Conservation (phyloP, 1,284 basidiomycete genomes). For the Ganoderma lingzhi region DNA sequence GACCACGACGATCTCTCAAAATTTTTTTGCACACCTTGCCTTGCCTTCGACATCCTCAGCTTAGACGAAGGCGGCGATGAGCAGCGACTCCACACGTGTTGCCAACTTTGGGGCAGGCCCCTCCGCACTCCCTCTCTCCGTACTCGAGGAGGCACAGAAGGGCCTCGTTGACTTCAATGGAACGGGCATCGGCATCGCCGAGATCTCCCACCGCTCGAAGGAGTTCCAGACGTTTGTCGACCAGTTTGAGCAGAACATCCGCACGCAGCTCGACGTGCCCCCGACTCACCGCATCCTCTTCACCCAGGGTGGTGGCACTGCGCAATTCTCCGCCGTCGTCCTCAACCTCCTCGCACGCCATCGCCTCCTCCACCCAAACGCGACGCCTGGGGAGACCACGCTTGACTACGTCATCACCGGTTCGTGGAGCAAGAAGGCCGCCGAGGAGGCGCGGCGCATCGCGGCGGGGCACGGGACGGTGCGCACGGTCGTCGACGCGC, state of each 20-base stretch:
- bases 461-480: conserved; percentile 54
- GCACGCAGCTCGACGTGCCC: conserved; percentile 82
- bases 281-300: conserved; percentile 89
- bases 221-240: conserved; percentile 82
- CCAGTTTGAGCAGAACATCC: conserved; percentile 73
- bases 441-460: conserved; percentile 81
- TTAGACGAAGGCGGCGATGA: conserved; percentile 14
- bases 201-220: conserved; percentile 92
- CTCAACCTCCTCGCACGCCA: conserved; percentile 89
- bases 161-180: conserved; percentile 87
- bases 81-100: conserved; percentile 51
- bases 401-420: conserved; percentile 94
- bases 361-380: conserved; percentile 69
- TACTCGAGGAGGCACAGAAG: conserved; percentile 82
- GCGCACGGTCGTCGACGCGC: conserved; percentile 76
- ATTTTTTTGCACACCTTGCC: neutral
- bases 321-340: conserved; percentile 90
- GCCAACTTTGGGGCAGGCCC: conserved; percentile 95
- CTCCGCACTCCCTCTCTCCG: conserved; percentile 84
- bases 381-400: conserved; percentile 59
- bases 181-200: conserved; percentile 93
- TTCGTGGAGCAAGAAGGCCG: conserved; percentile 90
- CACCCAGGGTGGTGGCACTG: conserved; percentile 91
- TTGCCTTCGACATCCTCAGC: neutral
- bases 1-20: conserved; percentile 7